These are phyloP conservation scores for Phyllosticta citriasiana DNA, from an alignment of 2,329 filamentous ascomycete genomes.

Conservation along the genomic window DNA sequence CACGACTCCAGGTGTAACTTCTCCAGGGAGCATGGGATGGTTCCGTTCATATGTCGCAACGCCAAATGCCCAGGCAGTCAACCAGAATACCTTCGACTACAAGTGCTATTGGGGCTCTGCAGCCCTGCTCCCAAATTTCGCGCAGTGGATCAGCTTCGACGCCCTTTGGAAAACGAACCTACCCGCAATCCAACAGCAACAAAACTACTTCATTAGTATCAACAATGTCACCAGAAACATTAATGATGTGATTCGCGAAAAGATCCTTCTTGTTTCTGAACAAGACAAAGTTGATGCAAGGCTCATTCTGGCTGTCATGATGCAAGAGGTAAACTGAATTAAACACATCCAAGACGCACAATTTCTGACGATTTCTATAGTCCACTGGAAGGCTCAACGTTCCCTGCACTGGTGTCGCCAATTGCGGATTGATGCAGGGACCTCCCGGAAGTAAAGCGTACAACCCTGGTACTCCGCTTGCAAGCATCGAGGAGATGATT, in stretches of 20 bases:
- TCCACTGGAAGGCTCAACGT: slow-evolving; percentile 11
- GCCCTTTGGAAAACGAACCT: background rate
- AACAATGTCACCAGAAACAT: background rate
- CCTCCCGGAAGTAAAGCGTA: slow-evolving; percentile 10
- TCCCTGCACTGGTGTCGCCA: slow-evolving; percentile 11
- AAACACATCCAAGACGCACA: background rate
- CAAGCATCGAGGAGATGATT: slow-evolving; percentile 15
- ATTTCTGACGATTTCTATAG: background rate
- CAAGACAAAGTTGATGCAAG: slow-evolving; percentile 12
- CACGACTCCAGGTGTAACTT: background rate
- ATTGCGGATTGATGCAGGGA: slow-evolving; percentile 16
- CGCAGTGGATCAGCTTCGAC: background rate
- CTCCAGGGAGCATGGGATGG: background rate
- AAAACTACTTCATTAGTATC: background rate
- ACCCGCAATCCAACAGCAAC: background rate
- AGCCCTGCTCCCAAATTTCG: background rate
- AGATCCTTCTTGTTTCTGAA: slow-evolving; percentile 10
- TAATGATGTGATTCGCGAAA: background rate
- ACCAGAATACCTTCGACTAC: background rate
- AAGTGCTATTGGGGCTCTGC: background rate
- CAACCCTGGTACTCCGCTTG: slow-evolving; percentile 7
- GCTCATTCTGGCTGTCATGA: slow-evolving; percentile 15
- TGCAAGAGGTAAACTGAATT: slow-evolving; percentile 13
- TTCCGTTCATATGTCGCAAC: background rate
- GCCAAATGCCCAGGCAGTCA: background rate